phyloP scores from a whole-genome alignment of 441 rosid genomes.

The Bruguiera hainesii region DNA sequence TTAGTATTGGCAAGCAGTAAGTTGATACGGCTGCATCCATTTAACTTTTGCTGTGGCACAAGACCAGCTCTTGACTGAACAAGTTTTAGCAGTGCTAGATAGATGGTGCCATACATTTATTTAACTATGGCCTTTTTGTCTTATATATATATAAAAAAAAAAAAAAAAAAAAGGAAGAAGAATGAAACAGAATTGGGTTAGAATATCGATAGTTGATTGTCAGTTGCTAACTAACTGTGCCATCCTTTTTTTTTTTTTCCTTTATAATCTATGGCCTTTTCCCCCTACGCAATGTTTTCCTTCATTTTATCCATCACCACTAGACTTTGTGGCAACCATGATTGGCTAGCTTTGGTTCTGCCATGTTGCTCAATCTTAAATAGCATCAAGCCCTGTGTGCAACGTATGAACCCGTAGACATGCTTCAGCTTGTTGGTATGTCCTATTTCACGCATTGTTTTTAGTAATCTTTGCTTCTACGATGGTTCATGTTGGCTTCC shows the following conservation, averaged over 20 bases:
- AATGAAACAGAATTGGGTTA: background rate
- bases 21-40: constrained; percentile 69
- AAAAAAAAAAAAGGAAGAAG: background rate
- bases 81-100: constrained; percentile 56
- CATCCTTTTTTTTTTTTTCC: no score
- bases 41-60: constrained; percentile 28
- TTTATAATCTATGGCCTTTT: no score
- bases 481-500: background rate
- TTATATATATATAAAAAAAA: no score
- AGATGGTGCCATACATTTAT: constrained; percentile 23
- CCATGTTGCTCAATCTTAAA: no score
- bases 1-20: constrained; percentile 66
- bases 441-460: background rate
- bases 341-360: no score
- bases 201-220: background rate
- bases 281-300: background rate
- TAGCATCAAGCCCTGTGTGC: no score
- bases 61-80: constrained; percentile 74
- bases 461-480: background rate
- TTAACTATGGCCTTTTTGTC: no score
- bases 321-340: background rate
- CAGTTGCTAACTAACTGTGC: no score
- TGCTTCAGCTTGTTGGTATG: background rate
- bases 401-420: background rate
- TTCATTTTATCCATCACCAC: background rate